phyloP scores from a whole-genome alignment of 2,329 filamentous ascomycete genomes.

The Penicillium sp. region DNA sequence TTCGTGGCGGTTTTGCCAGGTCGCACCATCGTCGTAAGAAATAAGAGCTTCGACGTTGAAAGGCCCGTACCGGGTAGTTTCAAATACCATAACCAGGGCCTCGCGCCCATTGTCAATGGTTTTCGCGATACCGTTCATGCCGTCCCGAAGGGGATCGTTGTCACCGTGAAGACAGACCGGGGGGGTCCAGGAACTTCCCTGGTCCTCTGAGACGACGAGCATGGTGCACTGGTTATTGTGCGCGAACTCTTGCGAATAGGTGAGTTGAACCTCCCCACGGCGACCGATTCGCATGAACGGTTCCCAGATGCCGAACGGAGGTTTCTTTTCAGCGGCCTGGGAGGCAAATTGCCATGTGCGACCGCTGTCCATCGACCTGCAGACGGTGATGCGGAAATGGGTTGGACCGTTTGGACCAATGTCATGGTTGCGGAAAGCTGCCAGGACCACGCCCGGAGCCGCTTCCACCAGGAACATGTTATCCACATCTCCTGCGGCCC shows the following conservation, averaged over 20 bases:
- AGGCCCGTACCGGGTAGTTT: constrained; percentile 43
- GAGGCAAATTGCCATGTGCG: constrained; percentile 45
- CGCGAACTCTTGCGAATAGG: constrained; percentile 49
- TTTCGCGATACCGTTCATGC: constrained; percentile 47
- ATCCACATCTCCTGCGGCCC: constrained; percentile 46
- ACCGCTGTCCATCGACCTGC: constrained; percentile 47
- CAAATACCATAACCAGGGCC: constrained; percentile 48
- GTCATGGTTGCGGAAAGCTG: constrained; percentile 52
- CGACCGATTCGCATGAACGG: constrained; percentile 48
- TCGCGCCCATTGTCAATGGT: constrained; percentile 34
- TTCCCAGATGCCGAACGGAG: constrained; percentile 48
- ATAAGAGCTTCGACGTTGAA: constrained; percentile 49
- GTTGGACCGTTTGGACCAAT: constrained; percentile 36
- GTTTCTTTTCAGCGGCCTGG: constrained; percentile 45
- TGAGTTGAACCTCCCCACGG: constrained; percentile 44
- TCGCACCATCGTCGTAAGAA: constrained; percentile 46
- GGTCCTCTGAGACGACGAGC: constrained; percentile 46
- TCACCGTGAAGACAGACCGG: constrained; percentile 44
- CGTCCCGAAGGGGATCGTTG: constrained; percentile 35
- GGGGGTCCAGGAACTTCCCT: constrained; percentile 45
- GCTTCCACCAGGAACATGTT: constrained; percentile 50
- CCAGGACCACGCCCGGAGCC: constrained; percentile 37
- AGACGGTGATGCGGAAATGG: constrained; percentile 53
- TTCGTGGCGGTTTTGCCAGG: constrained; percentile 42
- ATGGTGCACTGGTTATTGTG: constrained; percentile 51